Evolutionary conservation across 2,329 filamentous ascomycete genomes (phyloP), one percentile per base, ranked within the genome.

Genomic region (Cladophialophora immunda): DNA sequence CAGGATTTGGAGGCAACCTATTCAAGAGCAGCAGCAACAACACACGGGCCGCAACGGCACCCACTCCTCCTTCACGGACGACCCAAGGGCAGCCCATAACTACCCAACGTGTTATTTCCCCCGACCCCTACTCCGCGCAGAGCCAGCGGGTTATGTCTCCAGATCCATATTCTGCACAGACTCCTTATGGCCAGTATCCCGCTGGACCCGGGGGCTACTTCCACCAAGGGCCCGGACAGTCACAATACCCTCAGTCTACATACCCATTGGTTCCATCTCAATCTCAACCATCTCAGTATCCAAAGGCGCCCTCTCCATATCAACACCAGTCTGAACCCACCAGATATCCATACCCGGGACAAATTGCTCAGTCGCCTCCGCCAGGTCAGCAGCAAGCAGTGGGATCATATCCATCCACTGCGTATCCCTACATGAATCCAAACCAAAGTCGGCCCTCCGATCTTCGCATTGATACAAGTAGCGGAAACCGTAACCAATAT

Each of bases 391-490:
- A 57, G 32, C 62, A 50, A n/a, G n/a, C 63, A 7, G 57, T 11
- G 19, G 54, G 63, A 22, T 54, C 41, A 47, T 62, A 60, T 30
- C 52, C 63, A 15, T 45, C 63, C 15, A 54, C 36, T 22, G 45
- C 30, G 8, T 64, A 22, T 32, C 60, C 61, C 27, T 58, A 62
- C 25, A 15, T 41, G 22, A 55, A 58, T 36, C 19, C 36, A 1
- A 60, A 66, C 19, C 63, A 65, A 41, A 58, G 54, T 19, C 67
- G 69, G 17, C 64, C 69, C 6, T 59, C 69, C 27, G 64, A 69
- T 62, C 62, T 71, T 2, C 69, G 69, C 19, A 71, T 71, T 47
- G 67, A 71, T 36, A 70, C 68, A 30, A 58, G 50, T 34, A 63
- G 29, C 17, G 41, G 50, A n/a, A 54, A 61, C 36, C 50, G 53